Conservation (phyloP, 78 protist species). For the Tieghemostelium lacteum region DNA sequence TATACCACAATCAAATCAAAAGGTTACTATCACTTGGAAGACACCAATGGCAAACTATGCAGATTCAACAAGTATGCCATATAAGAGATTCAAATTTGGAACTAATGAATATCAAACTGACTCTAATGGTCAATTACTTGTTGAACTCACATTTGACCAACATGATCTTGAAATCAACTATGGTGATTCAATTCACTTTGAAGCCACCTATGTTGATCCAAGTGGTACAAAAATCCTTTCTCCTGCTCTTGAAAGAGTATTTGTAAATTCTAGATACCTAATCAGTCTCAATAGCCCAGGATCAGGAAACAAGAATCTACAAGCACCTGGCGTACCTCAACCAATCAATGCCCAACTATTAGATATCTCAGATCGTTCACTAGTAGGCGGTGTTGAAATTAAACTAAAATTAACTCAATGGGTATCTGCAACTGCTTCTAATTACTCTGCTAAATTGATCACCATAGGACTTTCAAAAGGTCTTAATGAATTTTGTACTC, state of each 20-base stretch:
- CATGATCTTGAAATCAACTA: background rate
- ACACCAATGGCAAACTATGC: too few species aligned
- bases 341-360: background rate
- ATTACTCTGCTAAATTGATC: background rate
- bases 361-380: background rate
- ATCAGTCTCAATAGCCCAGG: background rate
- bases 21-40: background rate
- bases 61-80: background rate
- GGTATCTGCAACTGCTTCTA: background rate
- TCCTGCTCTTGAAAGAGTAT: background rate
- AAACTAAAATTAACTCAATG: background rate
- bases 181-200: slow-evolving; percentile 7
- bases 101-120: background rate
- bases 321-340: slow-evolving; percentile 28
- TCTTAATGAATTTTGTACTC: background rate
- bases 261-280: background rate
- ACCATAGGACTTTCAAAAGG: background rate
- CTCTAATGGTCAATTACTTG: background rate
- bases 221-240: background rate
- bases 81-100: too few species aligned
- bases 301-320: background rate
- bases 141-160: background rate
- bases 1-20: background rate
- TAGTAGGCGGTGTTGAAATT: background rate
- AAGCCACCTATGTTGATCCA: slow-evolving; percentile 32